phyloP scores from a whole-genome alignment of 768 basidiomycete species.

The Mrakia blollopis region DNA sequence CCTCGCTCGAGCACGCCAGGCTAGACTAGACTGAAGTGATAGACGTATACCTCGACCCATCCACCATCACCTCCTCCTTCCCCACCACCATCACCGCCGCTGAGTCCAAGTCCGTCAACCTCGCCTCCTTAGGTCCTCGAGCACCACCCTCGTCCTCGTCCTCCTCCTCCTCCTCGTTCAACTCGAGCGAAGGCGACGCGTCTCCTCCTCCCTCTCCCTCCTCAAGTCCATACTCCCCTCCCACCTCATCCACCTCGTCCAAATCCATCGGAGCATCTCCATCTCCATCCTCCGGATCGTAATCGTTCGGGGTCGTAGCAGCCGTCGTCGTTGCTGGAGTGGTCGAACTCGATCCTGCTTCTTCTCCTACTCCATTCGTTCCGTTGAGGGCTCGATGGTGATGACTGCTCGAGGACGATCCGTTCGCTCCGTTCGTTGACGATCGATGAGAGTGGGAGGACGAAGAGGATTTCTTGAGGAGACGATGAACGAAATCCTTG shows the following conservation, averaged over 20 bases:
- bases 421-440: background rate
- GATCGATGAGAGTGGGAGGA: background rate
- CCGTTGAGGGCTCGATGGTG: background rate
- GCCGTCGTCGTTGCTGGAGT: background rate
- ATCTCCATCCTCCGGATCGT: constrained; percentile 12
- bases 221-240: background rate
- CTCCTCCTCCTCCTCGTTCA: background rate
- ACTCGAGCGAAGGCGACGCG: background rate
- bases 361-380: background rate
- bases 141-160: background rate
- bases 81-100: no score
- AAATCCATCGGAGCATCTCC: background rate
- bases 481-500: constrained; percentile 82
- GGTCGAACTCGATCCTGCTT: background rate
- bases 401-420: background rate
- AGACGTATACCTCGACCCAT: background rate
- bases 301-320: background rate
- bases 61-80: background rate
- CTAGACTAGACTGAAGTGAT: no score
- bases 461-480: constrained; percentile 48
- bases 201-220: background rate
- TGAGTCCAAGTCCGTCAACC: background rate
- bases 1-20: background rate
- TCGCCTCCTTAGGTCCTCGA: background rate
- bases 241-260: background rate